These are phyloP conservation scores for Sugiyamaella castrensis DNA, from an alignment of 1,139 yeast genomes.

Conservation along the genomic window DNA sequence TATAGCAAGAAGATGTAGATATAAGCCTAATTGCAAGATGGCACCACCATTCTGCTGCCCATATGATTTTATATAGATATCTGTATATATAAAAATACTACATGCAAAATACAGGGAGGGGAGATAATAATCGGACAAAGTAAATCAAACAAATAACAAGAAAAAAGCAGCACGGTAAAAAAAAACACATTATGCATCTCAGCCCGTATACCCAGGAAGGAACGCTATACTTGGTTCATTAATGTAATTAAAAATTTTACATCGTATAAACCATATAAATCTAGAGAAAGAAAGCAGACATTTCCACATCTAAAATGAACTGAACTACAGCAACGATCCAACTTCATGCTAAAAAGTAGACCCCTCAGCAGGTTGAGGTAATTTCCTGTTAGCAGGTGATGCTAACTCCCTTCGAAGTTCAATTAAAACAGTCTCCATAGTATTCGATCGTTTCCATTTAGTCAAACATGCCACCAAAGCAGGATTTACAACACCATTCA, in stretches of 20 bases:
- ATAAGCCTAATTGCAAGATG: conserved; percentile 40
- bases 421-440: conserved; percentile 86
- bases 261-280: too few species aligned
- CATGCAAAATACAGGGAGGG: conserved; percentile 5
- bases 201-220: too few species aligned
- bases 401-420: conserved; percentile 90
- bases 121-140: not conserved
- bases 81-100: not conserved
- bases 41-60: conserved; percentile 28
- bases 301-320: too few species aligned
- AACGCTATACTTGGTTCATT: too few species aligned
- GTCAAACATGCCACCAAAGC: conserved; percentile 65
- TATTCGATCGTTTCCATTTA: conserved; percentile 82
- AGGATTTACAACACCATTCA: conserved; percentile 61
- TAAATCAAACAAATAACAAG: too few species aligned
- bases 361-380: conserved; percentile 91
- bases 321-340: too few species aligned
- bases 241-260: too few species aligned
- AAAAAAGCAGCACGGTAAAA: too few species aligned
- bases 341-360: conserved; percentile 46
- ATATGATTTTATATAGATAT: not conserved
- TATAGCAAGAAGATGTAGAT: too few species aligned
- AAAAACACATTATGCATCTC: too few species aligned
- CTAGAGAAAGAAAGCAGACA: too few species aligned
- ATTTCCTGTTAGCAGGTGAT: conserved; percentile 71